These are phyloP conservation scores for Capsicum rhomboideum DNA, from an alignment of 257 asterid species.

Conservation along the genomic window DNA sequence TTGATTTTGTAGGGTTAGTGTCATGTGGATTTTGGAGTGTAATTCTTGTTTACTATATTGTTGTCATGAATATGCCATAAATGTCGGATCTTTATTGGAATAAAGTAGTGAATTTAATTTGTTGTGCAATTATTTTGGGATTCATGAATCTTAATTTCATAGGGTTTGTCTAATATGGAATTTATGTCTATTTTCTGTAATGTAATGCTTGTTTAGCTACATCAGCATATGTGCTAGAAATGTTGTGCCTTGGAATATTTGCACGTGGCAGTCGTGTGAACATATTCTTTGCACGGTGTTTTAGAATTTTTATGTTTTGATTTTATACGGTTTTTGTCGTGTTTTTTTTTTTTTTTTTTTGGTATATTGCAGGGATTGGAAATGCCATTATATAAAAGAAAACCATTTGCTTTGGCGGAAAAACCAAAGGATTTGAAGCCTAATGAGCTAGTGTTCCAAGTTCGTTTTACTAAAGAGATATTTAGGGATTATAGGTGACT, in stretches of 20 bases:
- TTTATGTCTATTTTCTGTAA: background rate
- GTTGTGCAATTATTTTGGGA: background rate
- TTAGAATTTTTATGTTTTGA: background rate
- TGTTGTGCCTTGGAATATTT: background rate
- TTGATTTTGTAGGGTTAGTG: too few species aligned
- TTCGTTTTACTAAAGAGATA: slow-evolving; percentile 82
- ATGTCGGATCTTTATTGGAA: background rate
- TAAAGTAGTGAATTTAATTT: background rate
- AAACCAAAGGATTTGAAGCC: slow-evolving; percentile 77
- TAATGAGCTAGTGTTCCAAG: slow-evolving; percentile 64
- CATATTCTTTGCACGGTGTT: background rate
- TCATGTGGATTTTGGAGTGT: too few species aligned
- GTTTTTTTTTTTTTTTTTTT: background rate
- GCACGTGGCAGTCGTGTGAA: background rate
- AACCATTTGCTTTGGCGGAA: slow-evolving; percentile 52
- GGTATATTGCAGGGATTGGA: slow-evolving; percentile 9
- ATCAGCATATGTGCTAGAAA: background rate
- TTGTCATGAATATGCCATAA: background rate
- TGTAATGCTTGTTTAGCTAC: background rate
- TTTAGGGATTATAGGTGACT: slow-evolving; percentile 67
- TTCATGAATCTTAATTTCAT: background rate
- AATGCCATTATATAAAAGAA: slow-evolving; percentile 82
- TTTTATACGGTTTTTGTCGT: background rate
- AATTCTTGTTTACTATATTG: too few species aligned
- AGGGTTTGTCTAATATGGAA: background rate